Percentiles rank a stretch among this genome's conserved stretches.
Conservation (phyloP, 2,329 filamentous ascomycete genomes). For the Fusarium sp. region DNA sequence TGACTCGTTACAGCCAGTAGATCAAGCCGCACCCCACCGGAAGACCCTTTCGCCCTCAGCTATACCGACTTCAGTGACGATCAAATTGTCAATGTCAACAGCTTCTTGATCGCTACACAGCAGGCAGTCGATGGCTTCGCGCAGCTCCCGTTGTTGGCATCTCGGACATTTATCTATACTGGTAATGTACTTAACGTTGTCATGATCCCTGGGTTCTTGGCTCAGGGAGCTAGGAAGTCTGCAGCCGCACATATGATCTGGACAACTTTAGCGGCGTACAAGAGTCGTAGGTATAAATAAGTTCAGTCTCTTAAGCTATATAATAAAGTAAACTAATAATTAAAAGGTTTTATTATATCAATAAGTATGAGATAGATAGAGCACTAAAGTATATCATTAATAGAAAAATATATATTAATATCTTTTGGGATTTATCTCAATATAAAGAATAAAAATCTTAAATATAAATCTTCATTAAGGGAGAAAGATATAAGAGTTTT, state of each 20-base stretch:
- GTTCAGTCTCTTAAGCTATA: background rate
- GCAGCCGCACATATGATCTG: constrained; percentile 49
- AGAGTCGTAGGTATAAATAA: constrained; percentile 53
- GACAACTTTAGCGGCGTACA: constrained; percentile 52
- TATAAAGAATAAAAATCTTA: too few relatives aligned
- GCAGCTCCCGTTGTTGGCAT: constrained; percentile 47
- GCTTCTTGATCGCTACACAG: constrained; percentile 31
- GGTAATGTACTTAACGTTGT: constrained; percentile 57
- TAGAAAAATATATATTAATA: too few relatives aligned
- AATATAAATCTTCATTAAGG: too few relatives aligned
- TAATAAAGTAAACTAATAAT: too few relatives aligned
- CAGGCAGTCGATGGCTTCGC: constrained; percentile 29
- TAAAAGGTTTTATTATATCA: too few relatives aligned
- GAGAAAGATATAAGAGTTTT: too few relatives aligned
- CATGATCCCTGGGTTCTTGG: constrained; percentile 51
- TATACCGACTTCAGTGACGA: constrained; percentile 27
- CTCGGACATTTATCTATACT: constrained; percentile 60
- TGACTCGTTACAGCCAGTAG: constrained; percentile 16
- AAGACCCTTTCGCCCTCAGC: constrained; percentile 27
- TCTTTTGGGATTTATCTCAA: too few relatives aligned
- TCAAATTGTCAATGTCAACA: constrained; percentile 19
- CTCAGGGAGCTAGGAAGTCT: constrained; percentile 57
- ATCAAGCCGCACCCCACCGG: constrained; percentile 1
- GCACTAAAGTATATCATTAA: too few relatives aligned
- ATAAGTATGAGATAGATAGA: too few relatives aligned